Base-by-base conservation (phyloP, 441 rosid species). In the Corymbia calophylla region DNA sequence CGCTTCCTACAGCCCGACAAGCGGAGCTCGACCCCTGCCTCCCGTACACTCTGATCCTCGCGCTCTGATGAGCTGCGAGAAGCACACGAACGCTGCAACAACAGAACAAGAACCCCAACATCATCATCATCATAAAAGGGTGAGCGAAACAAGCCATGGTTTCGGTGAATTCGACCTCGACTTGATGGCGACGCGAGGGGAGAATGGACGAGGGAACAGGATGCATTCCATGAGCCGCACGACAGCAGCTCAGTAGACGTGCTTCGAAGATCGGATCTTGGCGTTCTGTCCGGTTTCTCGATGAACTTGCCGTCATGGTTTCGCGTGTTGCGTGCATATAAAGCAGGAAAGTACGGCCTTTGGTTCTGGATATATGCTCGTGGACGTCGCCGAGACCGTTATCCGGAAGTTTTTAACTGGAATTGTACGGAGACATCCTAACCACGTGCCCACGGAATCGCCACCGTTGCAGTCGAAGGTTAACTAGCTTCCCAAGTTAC, bases 191-290 rank as follows among this genome's bases (percentile, higher is more conserved):
- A 88, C 90, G 86, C 49, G 92, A 44, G 92, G 90, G 13, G 89
- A 87, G 35, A 81, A 73, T 66, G 91, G 68, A 66, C 87, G 93
- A 84, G 93, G 92, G 88, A 89, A 88, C 19, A 94, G 88, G 88
- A 90, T 89, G 89, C 88, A 94, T 47, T 94, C 96, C 98, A 96
- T 95, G 88, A 92, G 39, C 53, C 56, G 66, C 56, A 49, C 27
- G 21, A 56, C 48, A 14, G n/a, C 13, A 23, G 23, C 32, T 87
- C 53, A 73, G 6, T n/a, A 77, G 84, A 44, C 70, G 54, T 18
- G 58, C 16, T 47, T 49, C 73, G 56, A 88, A 89, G 68, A 60
- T 68, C 66, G 32, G 56, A 84, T 62, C 35, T 77, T 87, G 23
- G 19, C 60, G 64, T 29, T 18, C 77, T 62, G 14, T 77, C 84